Percentiles rank a stretch among this genome's conserved stretches.
phyloP scores from a whole-genome alignment of 371 early-diverging fungal genomes.

The Haplosporangium sp. region DNA sequence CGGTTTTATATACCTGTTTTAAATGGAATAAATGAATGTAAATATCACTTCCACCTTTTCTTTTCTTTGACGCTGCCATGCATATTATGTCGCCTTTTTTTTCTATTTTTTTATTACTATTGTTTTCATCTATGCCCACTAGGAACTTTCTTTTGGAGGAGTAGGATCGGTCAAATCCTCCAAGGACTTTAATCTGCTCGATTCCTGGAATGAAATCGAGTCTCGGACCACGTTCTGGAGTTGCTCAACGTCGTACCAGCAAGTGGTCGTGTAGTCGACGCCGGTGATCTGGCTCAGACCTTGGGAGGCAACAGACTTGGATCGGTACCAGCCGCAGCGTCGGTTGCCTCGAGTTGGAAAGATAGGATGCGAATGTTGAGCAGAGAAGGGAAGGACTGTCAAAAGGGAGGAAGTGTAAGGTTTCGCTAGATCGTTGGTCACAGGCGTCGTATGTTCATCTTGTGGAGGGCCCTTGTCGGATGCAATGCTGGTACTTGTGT shows the following conservation, averaged over 20 bases:
- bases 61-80: background rate
- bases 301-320: conserved; percentile 49
- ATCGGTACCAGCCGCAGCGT: conserved; percentile 51
- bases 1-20: background rate
- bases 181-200: conserved; percentile 35
- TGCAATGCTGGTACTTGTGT: background rate
- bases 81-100: background rate
- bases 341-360: conserved; percentile 49
- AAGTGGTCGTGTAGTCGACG: conserved; percentile 54
- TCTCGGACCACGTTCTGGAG: conserved; percentile 49
- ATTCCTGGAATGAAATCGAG: conserved; percentile 48
- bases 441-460: conserved; percentile 5
- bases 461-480: conserved; percentile 5
- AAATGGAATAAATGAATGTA: conserved; percentile 1
- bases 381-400: conserved; percentile 51
- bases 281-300: conserved; percentile 49
- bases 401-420: conserved; percentile 43
- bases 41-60: background rate
- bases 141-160: conserved; percentile 17
- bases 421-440: conserved; percentile 35
- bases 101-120: conserved; percentile 4
- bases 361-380: conserved; percentile 44
- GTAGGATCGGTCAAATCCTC: conserved; percentile 42
- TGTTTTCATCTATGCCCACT: background rate
- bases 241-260: conserved; percentile 53